Conservation (phyloP, 164 flowering plant genomes). For the Nymphaea colorata region DNA sequence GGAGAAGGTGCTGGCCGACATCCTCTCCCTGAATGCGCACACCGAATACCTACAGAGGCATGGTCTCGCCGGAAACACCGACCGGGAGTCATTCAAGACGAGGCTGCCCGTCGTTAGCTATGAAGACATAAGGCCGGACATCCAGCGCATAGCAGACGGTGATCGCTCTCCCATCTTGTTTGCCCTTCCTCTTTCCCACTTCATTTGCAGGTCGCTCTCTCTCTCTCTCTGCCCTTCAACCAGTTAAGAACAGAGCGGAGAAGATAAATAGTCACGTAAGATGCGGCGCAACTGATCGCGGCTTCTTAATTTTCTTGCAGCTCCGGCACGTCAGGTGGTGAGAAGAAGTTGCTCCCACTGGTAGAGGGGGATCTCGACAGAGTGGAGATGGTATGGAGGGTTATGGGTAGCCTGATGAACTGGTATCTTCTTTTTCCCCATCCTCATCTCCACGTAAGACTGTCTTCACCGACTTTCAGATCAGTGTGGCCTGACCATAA, state of each 20-base stretch:
- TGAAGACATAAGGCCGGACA: slow-evolving; percentile 57
- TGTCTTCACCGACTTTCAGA: no score
- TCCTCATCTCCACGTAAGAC: no score
- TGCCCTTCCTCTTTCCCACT: slow-evolving; percentile 55
- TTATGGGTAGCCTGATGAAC: slow-evolving; percentile 78
- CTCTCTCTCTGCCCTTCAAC: background rate
- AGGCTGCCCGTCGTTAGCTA: slow-evolving; percentile 49
- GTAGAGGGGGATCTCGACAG: slow-evolving; percentile 57
- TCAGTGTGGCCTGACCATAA: no score
- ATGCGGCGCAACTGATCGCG: background rate
- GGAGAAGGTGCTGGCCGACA: slow-evolving; percentile 35
- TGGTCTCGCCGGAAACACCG: slow-evolving; percentile 31
- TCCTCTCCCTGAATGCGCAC: slow-evolving; percentile 33
- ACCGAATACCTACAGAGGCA: slow-evolving; percentile 50
- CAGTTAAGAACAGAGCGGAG: background rate
- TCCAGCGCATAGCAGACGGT: slow-evolving; percentile 62
- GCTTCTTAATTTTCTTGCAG: slow-evolving; percentile 18
- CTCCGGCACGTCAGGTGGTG: slow-evolving; percentile 83
- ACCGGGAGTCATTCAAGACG: slow-evolving; percentile 44
- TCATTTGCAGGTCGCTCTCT: slow-evolving; percentile 51
- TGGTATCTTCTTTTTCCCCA: slow-evolving; percentile 15
- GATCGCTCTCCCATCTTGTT: slow-evolving; percentile 53
- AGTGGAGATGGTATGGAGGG: slow-evolving; percentile 45
- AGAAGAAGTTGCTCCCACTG: slow-evolving; percentile 71
- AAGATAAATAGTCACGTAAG: background rate